Percentiles rank a stretch among this genome's conserved stretches.
phyloP scores from a whole-genome alignment of 371 early-diverging fungal species.

The Nematocida sp. region DNA sequence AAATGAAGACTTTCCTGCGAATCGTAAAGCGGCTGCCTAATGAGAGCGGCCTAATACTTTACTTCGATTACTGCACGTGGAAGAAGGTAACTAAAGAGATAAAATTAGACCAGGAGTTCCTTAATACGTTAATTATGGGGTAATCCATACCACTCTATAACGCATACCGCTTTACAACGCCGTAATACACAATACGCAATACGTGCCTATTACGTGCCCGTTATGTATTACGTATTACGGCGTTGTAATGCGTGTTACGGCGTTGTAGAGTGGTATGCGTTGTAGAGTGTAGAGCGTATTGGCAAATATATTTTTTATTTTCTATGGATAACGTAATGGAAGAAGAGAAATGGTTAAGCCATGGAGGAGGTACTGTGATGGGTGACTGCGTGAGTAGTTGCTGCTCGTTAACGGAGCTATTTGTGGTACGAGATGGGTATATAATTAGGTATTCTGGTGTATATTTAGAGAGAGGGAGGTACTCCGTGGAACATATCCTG shows the following conservation, averaged over 20 bases:
- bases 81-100: slow-evolving; percentile 56
- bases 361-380: no score
- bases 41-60: slow-evolving; percentile 35
- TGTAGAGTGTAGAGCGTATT: neutral
- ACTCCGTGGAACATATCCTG: neutral
- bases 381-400: no score
- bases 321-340: no score
- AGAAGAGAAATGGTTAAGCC: no score
- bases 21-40: slow-evolving; percentile 24
- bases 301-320: no score
- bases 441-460: no score
- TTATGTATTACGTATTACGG: neutral
- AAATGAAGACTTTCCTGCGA: slow-evolving; percentile 53
- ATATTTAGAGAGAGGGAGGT: neutral
- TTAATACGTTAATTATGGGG: slow-evolving; percentile 44
- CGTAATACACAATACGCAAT: no score
- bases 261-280: no score
- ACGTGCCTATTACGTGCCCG: neutral
- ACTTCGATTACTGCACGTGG: slow-evolving; percentile 54
- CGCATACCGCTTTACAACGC: no score
- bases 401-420: no score
- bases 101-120: slow-evolving; percentile 26
- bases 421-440: no score
- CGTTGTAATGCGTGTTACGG: neutral
- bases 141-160: neutral